A percentile compares a stretch with the other conserved stretches of the same genome.
These are phyloP conservation scores for Puccinia triticina DNA, from an alignment of 1,284 basidiomycete genomes.

Conservation along the genomic window DNA sequence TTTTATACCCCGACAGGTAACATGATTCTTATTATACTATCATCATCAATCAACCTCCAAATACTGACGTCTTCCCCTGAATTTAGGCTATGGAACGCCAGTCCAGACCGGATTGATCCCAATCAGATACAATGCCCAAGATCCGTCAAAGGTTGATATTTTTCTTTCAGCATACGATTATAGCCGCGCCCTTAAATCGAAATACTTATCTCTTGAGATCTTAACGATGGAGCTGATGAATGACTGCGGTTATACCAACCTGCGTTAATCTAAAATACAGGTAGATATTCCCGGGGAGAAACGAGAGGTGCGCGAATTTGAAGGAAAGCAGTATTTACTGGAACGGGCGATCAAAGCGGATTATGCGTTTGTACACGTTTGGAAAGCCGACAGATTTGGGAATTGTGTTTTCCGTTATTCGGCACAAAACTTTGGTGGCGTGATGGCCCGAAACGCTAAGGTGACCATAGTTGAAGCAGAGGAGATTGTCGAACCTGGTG, in stretches of 20 bases:
- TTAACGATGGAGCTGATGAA: background rate
- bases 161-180: background rate
- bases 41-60: background rate
- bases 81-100: constrained; percentile 58
- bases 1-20: constrained; percentile 90
- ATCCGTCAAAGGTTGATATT: constrained; percentile 44
- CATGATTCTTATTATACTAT: background rate
- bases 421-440: constrained; percentile 82
- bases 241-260: background rate
- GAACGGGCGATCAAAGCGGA: constrained; percentile 79
- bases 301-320: constrained; percentile 79
- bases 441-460: constrained; percentile 86
- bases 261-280: background rate
- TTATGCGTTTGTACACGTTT: constrained; percentile 80
- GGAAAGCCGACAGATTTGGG: constrained; percentile 84
- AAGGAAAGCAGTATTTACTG: constrained; percentile 80
- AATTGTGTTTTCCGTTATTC: constrained; percentile 68
- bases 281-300: constrained; percentile 53
- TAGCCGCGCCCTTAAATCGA: background rate
- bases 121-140: constrained; percentile 58
- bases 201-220: background rate
- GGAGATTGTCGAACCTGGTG: constrained; percentile 83
- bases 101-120: constrained; percentile 62
- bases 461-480: constrained; percentile 93
- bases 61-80: background rate